A percentile compares a stretch with the other conserved stretches of the same genome.
These are phyloP conservation scores for Pascua sp. DNA, from an alignment of 1,284 basidiomycete species.

Conservation along the genomic window DNA sequence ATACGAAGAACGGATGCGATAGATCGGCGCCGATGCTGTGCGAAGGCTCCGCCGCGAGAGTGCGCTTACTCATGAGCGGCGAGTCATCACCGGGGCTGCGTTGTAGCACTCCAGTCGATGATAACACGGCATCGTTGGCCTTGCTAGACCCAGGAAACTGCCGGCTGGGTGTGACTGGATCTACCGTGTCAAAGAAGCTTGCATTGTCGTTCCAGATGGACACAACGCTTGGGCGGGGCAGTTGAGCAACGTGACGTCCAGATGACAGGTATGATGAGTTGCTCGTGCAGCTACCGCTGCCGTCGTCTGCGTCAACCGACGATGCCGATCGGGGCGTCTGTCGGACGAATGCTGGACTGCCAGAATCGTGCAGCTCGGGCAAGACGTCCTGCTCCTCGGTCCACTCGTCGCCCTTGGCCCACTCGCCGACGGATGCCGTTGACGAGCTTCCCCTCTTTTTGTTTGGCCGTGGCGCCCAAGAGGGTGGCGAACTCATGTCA, in stretches of 20 bases:
- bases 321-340: not conserved
- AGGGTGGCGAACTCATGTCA: slow-evolving; percentile 1
- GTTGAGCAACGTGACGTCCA: slow-evolving; percentile 24
- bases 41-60: too few species aligned
- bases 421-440: too few species aligned
- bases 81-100: too few species aligned
- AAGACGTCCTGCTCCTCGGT: slow-evolving; percentile 3
- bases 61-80: too few species aligned
- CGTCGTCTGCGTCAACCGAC: slow-evolving; percentile 22
- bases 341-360: too few species aligned
- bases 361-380: not conserved
- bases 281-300: slow-evolving; percentile 36
- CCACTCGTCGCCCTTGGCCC: slow-evolving; percentile 3
- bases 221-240: slow-evolving; percentile 18
- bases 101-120: too few species aligned
- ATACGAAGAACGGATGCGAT: too few species aligned
- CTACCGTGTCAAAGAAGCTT: not conserved
- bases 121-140: too few species aligned
- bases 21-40: too few species aligned
- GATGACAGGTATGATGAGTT: slow-evolving; percentile 33
- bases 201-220: slow-evolving; percentile 29
- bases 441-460: too few species aligned
- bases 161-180: too few species aligned
- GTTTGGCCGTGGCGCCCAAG: not conserved
- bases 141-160: too few species aligned